Base-by-base conservation (phyloP, 1,139 yeast genomes). In the Debaryomyces udenii region DNA sequence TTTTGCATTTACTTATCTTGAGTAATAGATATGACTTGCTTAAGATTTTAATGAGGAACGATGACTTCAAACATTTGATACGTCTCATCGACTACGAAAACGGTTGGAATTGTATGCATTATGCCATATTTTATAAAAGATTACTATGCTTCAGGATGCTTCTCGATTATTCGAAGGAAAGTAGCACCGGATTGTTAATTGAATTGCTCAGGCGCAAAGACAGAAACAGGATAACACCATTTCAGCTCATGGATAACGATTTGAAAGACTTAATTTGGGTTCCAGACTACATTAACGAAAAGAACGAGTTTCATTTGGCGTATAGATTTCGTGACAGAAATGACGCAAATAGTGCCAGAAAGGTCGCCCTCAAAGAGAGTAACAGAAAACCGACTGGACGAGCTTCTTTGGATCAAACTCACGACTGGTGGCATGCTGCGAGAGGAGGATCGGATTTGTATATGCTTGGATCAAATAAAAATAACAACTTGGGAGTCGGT, bases 101-200 rank as follows among this genome's bases (percentile, higher is more conserved):
- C 55, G 88, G 90, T 1, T 90, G 96, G 86, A 86, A 88, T 30
- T 81, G 90, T 24, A 67, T 90, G 32, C 97, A 91, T 61, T 78
- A 79, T 52, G 82, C 81, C 31, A 70, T 85, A 31, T 80, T 69
- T 51, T 65, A 71, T 56, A 89, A 86, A 44, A 74, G 82, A 42
- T 59, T 86, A 20, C 57, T 76, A 6, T 78, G 84, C 54, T 82
- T 84, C 10, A 76, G 71, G 47, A 62, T 69, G 10, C 57, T 85
- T 35, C 56, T 81, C 38, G 76, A 71, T 14, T 57, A 55, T 45
- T 53, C 67, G 29, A 56, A 55, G 36, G 49, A 47, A 22, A 31
- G 18, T 23, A 53, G 49, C 35, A 50, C 50, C 27, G 59, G 37
- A 38, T 29, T 55, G 3, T 52, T 68, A 13, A 47, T 55, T 6